phyloP scores from a whole-genome alignment of 108 stramenopile genomes.

The Skeletonema grethae region DNA sequence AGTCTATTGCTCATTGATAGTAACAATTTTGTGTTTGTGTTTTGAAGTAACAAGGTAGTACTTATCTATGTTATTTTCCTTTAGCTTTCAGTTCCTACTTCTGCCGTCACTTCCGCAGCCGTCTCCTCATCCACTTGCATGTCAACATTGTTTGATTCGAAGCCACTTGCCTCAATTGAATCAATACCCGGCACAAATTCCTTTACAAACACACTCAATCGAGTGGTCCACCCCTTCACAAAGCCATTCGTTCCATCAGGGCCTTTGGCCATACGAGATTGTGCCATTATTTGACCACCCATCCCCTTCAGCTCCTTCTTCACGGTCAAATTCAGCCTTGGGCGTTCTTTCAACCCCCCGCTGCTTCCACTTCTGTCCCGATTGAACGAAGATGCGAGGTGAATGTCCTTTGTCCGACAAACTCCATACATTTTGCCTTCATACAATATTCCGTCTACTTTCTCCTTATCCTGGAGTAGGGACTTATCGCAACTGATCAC shows the following conservation, averaged over 20 bases:
- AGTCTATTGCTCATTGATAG: background rate
- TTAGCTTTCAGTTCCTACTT: background rate
- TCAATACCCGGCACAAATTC: slow-evolving; percentile 2
- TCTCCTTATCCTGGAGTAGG: slow-evolving; percentile 63
- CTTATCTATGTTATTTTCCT: background rate
- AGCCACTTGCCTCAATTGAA: slow-evolving; percentile 3
- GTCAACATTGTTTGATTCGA: background rate
- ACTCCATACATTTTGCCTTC: slow-evolving; percentile 76
- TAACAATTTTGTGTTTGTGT: background rate
- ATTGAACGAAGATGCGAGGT: slow-evolving; percentile 47
- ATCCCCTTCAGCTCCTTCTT: slow-evolving; percentile 71
- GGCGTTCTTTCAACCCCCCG: slow-evolving; percentile 60
- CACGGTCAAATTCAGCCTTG: slow-evolving; percentile 79
- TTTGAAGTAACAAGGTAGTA: background rate
- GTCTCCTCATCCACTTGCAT: background rate
- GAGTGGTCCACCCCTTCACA: slow-evolving; percentile 60
- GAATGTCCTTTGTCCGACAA: slow-evolving; percentile 78
- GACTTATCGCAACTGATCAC: slow-evolving; percentile 73
- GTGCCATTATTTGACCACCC: slow-evolving; percentile 86
- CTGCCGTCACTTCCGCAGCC: background rate
- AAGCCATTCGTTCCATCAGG: slow-evolving; percentile 77
- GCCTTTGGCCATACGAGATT: slow-evolving; percentile 82
- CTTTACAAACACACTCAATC: slow-evolving; percentile 23
- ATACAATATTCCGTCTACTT: slow-evolving; percentile 78
- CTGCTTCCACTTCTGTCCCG: slow-evolving; percentile 45